Conservation (phyloP, 108 stramenopile genomes). For the Nannochloropsis granulata region DNA sequence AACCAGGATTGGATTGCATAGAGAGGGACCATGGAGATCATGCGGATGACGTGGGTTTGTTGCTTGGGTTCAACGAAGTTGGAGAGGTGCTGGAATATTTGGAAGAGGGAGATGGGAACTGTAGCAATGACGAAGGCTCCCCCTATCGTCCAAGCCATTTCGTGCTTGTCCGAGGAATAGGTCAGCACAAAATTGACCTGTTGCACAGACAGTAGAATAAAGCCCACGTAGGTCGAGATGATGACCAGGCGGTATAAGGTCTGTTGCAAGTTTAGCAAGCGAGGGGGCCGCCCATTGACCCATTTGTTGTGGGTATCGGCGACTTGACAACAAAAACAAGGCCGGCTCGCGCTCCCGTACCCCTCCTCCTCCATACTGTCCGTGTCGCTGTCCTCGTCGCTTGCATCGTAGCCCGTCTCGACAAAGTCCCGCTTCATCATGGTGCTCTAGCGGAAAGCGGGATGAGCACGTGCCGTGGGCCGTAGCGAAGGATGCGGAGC, state of each 20-base stretch:
- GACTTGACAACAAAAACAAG: not conserved
- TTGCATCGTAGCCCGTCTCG: not conserved
- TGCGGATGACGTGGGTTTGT: slow-evolving; percentile 36
- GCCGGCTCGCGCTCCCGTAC: not conserved
- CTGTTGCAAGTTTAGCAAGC: not conserved
- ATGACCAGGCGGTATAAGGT: not conserved
- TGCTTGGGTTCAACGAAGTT: slow-evolving; percentile 34
- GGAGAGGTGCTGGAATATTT: slow-evolving; percentile 31
- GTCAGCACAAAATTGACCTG: slow-evolving; percentile 11
- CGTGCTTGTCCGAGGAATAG: slow-evolving; percentile 4
- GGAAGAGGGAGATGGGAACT: slow-evolving; percentile 18
- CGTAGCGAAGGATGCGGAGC: not conserved
- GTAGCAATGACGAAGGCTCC: slow-evolving; percentile 22
- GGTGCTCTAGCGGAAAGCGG: not conserved
- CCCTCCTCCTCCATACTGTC: not conserved
- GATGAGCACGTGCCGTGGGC: not conserved
- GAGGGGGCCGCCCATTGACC: not conserved
- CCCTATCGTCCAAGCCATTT: slow-evolving; percentile 18
- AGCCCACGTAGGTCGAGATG: slow-evolving; percentile 2
- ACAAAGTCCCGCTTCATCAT: not conserved
- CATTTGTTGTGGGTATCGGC: not conserved
- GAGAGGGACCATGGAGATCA: slow-evolving; percentile 37
- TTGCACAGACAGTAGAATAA: slow-evolving; percentile 1
- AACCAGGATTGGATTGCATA: slow-evolving; percentile 31
- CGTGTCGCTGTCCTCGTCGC: not conserved